These are phyloP conservation scores for Colletotrichum tamarilloi DNA, from an alignment of 2,329 filamentous ascomycete species.

Conservation along the genomic window DNA sequence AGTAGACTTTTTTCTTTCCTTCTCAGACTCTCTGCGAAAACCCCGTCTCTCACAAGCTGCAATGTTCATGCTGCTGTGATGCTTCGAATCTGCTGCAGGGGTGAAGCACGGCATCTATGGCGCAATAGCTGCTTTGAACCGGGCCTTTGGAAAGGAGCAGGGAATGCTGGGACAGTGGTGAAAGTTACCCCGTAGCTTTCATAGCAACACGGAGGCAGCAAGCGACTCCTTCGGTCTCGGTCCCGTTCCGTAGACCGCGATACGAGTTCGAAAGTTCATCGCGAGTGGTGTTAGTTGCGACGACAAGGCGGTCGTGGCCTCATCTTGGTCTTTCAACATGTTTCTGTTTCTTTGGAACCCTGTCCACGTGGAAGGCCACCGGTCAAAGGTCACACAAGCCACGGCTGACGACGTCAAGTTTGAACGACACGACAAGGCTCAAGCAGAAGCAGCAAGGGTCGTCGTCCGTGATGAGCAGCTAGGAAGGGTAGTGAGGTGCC, in stretches of 20 bases:
- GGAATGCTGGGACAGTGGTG: not conserved
- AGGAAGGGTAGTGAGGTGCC: conserved; percentile 20
- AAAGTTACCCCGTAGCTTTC: not conserved
- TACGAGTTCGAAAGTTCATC: not conserved
- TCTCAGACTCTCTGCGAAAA: not conserved
- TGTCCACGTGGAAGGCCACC: conserved; percentile 5
- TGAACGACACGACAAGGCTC: not conserved
- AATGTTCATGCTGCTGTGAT: not conserved
- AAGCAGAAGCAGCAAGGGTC: not conserved
- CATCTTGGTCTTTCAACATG: not conserved
- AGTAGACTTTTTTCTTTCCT: conserved; percentile 4
- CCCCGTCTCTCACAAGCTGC: not conserved
- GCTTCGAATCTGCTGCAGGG: not conserved
- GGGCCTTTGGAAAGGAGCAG: not conserved
- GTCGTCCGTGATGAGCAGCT: not conserved
- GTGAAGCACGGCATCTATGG: not conserved
- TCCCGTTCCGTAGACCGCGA: not conserved
- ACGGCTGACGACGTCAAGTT: not conserved
- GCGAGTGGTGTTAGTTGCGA: not conserved
- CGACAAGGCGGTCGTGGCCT: conserved; percentile 1
- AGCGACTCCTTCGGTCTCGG: not conserved
- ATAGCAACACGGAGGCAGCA: not conserved
- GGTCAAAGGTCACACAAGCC: not conserved
- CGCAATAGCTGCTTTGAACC: not conserved
- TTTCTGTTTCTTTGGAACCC: not conserved